Base-by-base conservation (phyloP, 306 rosid species). In the Datisca glomerata region DNA sequence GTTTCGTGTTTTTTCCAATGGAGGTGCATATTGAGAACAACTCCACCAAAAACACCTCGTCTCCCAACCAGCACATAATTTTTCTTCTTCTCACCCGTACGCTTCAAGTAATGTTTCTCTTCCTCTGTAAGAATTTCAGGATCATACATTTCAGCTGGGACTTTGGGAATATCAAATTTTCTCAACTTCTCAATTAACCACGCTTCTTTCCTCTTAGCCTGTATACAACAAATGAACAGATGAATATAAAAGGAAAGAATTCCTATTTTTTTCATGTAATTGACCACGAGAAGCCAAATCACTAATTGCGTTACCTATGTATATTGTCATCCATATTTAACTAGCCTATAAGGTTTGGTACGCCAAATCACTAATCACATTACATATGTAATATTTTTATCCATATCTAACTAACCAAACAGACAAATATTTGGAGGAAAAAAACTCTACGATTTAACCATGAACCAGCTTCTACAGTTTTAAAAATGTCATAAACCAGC, bases 1-100 rank as follows among this genome's bases (percentile, higher is more conserved):
- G 94, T 87, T 65, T 82, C 94, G 25, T 87, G 94, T 49, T 68
- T 82, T 73, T 87, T 87, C 96, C 96, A 87, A 25, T 82, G 96
- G 45, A 87, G 70, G 69, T 87, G 96, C 96, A 87, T 82, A 63
- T 87, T 87, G 35, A 87, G 76, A 54, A 82, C 94, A 41, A 87
- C 94, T 41, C 94, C 93, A 19, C 96, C 94, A 58, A 82, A 87
- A 11, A 87, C 94, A 54, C 94, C 93, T 10, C 94, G 79, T 62
- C 96, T 79, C 34, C 96, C 93, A 24, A 87, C 66, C 14, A 73
- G 93, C 39, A 76, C 78, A 63, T 63, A 82, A 21, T 87, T 68
- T 50, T 79, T 86, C 84, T 76, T 86, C 65, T 76, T 86, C 74
- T 86, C 94, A 42, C 96, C 94, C 0, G 78, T 82, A 42, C 94